These are phyloP conservation scores for Amniculicola lignicola DNA, from an alignment of 495 filamentous ascomycete genomes.

Conservation along the genomic window DNA sequence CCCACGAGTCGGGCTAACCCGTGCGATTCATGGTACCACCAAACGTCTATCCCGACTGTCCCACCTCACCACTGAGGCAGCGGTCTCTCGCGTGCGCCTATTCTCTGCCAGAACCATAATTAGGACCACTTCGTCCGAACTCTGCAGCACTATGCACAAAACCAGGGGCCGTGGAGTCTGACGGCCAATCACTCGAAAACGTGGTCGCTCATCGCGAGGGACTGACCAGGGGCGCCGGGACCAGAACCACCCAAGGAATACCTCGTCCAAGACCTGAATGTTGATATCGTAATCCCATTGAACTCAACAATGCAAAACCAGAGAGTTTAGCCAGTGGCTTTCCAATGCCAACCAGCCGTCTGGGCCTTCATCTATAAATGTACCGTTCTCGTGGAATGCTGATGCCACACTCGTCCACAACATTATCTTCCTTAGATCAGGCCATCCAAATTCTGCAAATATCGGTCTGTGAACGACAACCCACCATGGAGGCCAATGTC, in stretches of 20 bases:
- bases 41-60: too few relatives aligned
- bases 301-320: not conserved
- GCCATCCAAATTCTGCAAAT: constrained; percentile 13
- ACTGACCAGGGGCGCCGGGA: constrained; percentile 9
- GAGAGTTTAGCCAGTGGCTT: not conserved
- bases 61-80: too few relatives aligned
- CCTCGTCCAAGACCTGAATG: not conserved
- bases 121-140: not conserved
- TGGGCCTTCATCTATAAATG: too few relatives aligned
- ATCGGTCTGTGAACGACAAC: constrained; percentile 13
- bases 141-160: constrained; percentile 12
- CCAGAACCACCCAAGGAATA: not conserved
- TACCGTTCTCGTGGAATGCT: too few relatives aligned
- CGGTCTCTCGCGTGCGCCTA: too few relatives aligned
- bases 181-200: constrained; percentile 31
- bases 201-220: constrained; percentile 24
- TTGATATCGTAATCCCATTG: not conserved
- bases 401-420: too few relatives aligned
- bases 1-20: too few relatives aligned
- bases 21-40: too few relatives aligned
- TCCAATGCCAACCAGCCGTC: too few relatives aligned
- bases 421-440: constrained; percentile 6
- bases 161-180: not conserved
- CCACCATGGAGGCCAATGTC: constrained; percentile 1
- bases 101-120: too few relatives aligned